Conservation (phyloP, 768 basidiomycete species). For the Gymnopilus dilepis region DNA sequence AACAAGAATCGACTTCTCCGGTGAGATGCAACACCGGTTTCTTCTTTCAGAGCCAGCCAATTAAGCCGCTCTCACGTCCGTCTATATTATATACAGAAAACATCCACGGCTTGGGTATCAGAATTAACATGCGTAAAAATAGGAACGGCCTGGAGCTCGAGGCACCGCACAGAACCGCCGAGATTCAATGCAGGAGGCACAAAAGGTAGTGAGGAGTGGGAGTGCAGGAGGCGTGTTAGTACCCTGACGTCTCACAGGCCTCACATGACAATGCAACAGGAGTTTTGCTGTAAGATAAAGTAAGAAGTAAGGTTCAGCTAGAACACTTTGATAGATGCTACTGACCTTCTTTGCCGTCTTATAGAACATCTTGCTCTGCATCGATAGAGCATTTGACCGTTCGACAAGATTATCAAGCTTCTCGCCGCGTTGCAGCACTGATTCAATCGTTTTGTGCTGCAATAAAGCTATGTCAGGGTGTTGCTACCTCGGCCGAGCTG, state of each 20-base stretch:
- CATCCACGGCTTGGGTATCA: slow-evolving; percentile 24
- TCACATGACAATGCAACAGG: slow-evolving; percentile 89
- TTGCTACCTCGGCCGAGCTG: background rate
- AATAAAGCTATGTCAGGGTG: background rate
- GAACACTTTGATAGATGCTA: slow-evolving; percentile 1
- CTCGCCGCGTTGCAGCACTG: slow-evolving; percentile 94
- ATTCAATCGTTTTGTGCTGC: slow-evolving; percentile 99
- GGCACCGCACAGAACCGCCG: slow-evolving; percentile 5
- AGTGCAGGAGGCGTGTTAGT: slow-evolving; percentile 1
- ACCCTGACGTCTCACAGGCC: slow-evolving; percentile 39
- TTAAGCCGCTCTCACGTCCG: slow-evolving; percentile 8
- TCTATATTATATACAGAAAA: slow-evolving; percentile 4
- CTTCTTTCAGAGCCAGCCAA: slow-evolving; percentile 1
- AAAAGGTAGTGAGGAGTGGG: slow-evolving; percentile 4
- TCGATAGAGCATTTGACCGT: slow-evolving; percentile 84
- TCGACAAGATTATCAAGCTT: slow-evolving; percentile 96
- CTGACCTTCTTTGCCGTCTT: slow-evolving; percentile 98
- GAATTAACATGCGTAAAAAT: slow-evolving; percentile 25
- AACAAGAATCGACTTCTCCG: background rate
- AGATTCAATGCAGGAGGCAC: background rate
- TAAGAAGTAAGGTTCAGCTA: background rate
- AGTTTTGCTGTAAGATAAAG: slow-evolving; percentile 77
- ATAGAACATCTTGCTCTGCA: slow-evolving; percentile 98
- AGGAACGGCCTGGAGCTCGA: slow-evolving; percentile 11
- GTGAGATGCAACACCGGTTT: background rate